Evolutionary conservation across 129 eudicot genomes (phyloP).

Genomic region (Flaveria trinervia): DNA sequence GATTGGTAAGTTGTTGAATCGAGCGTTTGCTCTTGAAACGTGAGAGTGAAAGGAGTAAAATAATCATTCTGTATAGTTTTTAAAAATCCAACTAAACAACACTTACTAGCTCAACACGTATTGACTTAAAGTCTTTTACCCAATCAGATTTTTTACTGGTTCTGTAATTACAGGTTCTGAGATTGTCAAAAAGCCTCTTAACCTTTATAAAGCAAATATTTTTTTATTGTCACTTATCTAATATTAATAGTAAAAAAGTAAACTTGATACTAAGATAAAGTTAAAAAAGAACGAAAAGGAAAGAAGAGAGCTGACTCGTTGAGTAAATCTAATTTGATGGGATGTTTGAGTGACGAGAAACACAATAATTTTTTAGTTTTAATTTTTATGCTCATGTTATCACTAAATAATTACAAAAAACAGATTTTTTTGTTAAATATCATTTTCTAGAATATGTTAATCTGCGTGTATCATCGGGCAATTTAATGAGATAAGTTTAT

Average conservation of each 20-base stretch:
- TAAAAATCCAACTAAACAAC: too few species aligned
- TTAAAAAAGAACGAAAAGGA: background rate
- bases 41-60: too few species aligned
- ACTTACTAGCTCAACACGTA: too few species aligned
- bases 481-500: slow-evolving; percentile 2
- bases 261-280: background rate
- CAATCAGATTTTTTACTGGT: too few species aligned
- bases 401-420: background rate
- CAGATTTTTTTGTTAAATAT: slow-evolving; percentile 1
- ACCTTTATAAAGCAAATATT: too few species aligned
- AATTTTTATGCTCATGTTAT: background rate
- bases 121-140: too few species aligned
- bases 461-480: slow-evolving; percentile 33
- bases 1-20: background rate
- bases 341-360: slow-evolving; percentile 12
- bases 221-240: too few species aligned
- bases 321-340: slow-evolving; percentile 25
- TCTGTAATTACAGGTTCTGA: too few species aligned
- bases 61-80: too few species aligned
- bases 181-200: too few species aligned
- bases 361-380: slow-evolving; percentile 1
- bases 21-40: background rate
- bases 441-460: slow-evolving; percentile 24
- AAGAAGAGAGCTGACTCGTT: slow-evolving; percentile 27
- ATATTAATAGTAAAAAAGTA: background rate